Percentiles rank a stretch among this genome's conserved stretches.
phyloP scores from a whole-genome alignment of 108 stramenopile genomes.

The Fragilaria radians region DNA sequence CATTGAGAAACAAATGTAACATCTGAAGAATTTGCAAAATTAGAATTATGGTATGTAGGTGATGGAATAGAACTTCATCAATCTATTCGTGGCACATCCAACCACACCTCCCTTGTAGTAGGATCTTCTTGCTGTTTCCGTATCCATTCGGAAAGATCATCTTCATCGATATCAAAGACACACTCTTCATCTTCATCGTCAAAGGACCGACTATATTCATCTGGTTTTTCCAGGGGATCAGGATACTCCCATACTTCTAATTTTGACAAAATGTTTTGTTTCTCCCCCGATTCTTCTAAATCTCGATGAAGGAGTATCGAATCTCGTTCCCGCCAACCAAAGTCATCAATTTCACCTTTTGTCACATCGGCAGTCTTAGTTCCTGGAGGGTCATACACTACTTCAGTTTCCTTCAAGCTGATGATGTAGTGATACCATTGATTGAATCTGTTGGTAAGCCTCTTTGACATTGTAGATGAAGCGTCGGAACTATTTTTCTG shows the following conservation, averaged over 20 bases:
- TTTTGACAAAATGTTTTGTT: not conserved
- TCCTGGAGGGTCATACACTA: not conserved
- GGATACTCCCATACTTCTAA: conserved; percentile 9
- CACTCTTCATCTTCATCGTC: not conserved
- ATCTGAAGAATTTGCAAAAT: too few relatives aligned
- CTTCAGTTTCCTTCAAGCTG: not conserved
- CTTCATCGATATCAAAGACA: not conserved
- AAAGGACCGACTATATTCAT: not conserved
- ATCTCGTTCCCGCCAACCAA: not conserved
- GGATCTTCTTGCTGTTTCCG: not conserved
- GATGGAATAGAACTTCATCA: too few relatives aligned
- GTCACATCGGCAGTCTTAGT: not conserved
- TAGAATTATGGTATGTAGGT: too few relatives aligned
- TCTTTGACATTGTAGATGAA: not conserved
- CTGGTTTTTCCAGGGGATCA: conserved; percentile 5
- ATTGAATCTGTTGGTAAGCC: not conserved
- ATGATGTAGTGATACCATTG: not conserved
- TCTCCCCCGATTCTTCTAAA: not conserved
- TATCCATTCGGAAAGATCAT: not conserved
- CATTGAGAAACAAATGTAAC: too few relatives aligned
- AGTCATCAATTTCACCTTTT: conserved; percentile 2
- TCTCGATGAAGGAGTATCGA: not conserved
- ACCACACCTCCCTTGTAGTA: not conserved
- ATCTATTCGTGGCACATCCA: not conserved
- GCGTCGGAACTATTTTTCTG: not conserved